These are phyloP conservation scores for Lachancea kluyveri DNA, from an alignment of 805 yeast genomes.

Conservation along the genomic window DNA sequence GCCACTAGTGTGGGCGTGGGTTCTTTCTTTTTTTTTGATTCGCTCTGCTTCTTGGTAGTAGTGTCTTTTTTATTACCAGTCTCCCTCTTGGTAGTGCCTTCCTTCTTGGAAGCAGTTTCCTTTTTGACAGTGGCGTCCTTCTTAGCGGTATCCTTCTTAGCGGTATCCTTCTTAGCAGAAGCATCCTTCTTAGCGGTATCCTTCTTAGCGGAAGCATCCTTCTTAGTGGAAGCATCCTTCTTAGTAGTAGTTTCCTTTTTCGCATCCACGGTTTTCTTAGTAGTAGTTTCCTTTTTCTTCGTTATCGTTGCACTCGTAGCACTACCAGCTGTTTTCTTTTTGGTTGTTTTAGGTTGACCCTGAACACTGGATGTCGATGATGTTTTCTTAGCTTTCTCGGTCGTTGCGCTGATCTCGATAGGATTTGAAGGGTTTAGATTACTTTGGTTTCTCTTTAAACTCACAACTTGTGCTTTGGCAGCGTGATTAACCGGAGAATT, in stretches of 20 bases:
- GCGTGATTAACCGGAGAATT: slow-evolving; percentile 17
- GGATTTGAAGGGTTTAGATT: slow-evolving; percentile 2
- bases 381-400: neutral
- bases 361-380: neutral
- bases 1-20: too few relatives aligned
- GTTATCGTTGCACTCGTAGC: too few relatives aligned
- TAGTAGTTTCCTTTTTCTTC: slow-evolving; percentile 1
- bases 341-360: slow-evolving; percentile 1
- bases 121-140: slow-evolving; percentile 8
- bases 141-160: too few relatives aligned
- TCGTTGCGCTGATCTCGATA: neutral
- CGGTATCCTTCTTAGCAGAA: neutral
- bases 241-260: neutral
- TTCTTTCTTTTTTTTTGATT: slow-evolving; percentile 6
- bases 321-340: slow-evolving; percentile 1
- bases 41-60: slow-evolving; percentile 1
- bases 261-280: slow-evolving; percentile 1
- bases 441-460: slow-evolving; percentile 7
- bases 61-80: too few relatives aligned
- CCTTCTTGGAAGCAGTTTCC: slow-evolving; percentile 9
- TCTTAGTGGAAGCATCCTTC: too few relatives aligned
- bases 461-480: neutral
- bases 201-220: too few relatives aligned
- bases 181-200: slow-evolving; percentile 8
- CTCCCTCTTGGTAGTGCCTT: slow-evolving; percentile 7